Evolutionary conservation across 148 eudicot genomes (phyloP), one percentile per base, ranked within the genome.

Genomic region (Hydrangea macrophylla): DNA sequence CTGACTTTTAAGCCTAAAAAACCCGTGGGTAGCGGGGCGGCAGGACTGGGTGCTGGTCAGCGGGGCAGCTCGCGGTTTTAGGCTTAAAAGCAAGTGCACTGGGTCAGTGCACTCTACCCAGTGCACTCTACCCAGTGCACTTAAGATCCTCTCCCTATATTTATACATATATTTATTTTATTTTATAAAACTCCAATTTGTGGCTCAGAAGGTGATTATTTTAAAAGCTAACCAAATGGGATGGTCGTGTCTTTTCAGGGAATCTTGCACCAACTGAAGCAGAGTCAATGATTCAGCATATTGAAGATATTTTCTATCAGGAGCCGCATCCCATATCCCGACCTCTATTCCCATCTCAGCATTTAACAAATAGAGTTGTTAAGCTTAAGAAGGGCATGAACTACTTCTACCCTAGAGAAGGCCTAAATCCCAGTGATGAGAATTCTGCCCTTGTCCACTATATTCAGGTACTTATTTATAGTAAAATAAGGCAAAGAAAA

Each of bases 361-460:
- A 86, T 81, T 78, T 83, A 77, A 85, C 96, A 39, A 88, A 86
- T 72, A 87, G 98, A 82, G 81, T 94, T 69, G 80, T 88, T 59
- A 88, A 86, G 79, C 97, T 94, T 72, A 78, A 77, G 40, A 85
- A 70, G 48, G 92, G 96, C 37, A 73, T 64, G 68, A 79, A 65
- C 73, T 82, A 74, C 75, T 75, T 78, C 75, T 90, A 88, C 61
- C 71, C 88, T 73, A 77, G 81, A 24, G 88, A 88, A 72, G 98
- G 95, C 74, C 80, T 90, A 65, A 94, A 94, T 90, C 83, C 92
- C 62, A 86, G 82, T 78, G 92, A 94, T 67, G 97, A 94, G 71
- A 94, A 94, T 79, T 94, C 98, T 64, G 81, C 91, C 60, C 97
- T 94, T 73, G 80, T 94, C 70, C 97, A 90, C 76, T 94, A 88